Conservation (phyloP, 2,329 filamentous ascomycete genomes). For the Ceratocystis eucalypticola region DNA sequence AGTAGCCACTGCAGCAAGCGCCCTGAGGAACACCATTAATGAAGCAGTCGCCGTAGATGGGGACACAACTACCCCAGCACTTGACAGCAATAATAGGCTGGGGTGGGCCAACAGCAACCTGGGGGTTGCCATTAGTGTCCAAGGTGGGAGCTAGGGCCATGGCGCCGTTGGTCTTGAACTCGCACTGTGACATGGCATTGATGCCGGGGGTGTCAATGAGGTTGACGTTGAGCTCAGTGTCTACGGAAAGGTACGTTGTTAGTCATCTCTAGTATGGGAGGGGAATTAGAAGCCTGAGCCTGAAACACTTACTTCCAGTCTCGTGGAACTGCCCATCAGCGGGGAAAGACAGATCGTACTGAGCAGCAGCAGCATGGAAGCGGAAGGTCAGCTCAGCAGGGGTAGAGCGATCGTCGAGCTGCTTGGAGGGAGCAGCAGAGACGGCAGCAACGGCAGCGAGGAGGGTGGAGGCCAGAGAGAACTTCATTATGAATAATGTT, state of each 20-base stretch:
- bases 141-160: constrained; percentile 23
- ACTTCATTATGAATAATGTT: constrained; percentile 15
- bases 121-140: constrained; percentile 26
- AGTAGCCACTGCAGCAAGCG: constrained; percentile 33
- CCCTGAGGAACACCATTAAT: constrained; percentile 27
- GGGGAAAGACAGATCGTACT: constrained; percentile 31
- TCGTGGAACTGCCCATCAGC: constrained; percentile 29
- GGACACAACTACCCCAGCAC: constrained; percentile 32
- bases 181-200: constrained; percentile 31
- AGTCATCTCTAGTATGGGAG: neutral
- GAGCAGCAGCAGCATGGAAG: constrained; percentile 32
- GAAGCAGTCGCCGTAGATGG: constrained; percentile 30
- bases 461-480: constrained; percentile 15
- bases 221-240: constrained; percentile 29
- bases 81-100: constrained; percentile 32
- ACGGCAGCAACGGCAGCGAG: constrained; percentile 12
- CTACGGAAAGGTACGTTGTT: constrained; percentile 22
- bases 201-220: constrained; percentile 33
- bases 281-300: neutral
- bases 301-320: constrained; percentile 27
- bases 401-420: constrained; percentile 21
- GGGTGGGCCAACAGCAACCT: constrained; percentile 34
- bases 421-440: constrained; percentile 13
- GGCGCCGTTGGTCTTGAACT: constrained; percentile 29
- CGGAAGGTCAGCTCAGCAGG: constrained; percentile 30